These are phyloP conservation scores for Strombidium stylifer DNA, from an alignment of 73 alveolate species.

Conservation along the genomic window DNA sequence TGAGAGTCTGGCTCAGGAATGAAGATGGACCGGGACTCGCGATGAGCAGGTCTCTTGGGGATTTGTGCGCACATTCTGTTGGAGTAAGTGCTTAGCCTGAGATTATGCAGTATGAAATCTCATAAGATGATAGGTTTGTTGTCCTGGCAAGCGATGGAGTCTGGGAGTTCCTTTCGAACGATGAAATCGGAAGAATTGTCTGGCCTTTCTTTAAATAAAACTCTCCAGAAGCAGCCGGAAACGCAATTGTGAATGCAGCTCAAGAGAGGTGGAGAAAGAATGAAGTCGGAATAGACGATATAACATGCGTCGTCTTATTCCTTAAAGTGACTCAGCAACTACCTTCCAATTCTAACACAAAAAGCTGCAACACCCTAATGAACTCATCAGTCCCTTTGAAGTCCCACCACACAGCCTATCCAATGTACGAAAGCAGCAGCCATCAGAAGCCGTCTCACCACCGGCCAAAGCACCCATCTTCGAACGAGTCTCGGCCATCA, in stretches of 20 bases:
- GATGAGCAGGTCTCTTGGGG: slow-evolving; percentile 98
- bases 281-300: slow-evolving; percentile 93
- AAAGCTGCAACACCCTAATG: no score
- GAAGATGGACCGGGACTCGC: slow-evolving; percentile 97
- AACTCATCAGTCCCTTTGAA: no score
- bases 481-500: no score
- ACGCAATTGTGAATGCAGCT: slow-evolving; percentile 83
- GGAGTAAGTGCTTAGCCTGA: slow-evolving; percentile 90
- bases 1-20: slow-evolving; percentile 89
- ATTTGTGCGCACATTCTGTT: slow-evolving; percentile 80
- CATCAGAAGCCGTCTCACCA: no score
- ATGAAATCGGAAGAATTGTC: slow-evolving; percentile 56
- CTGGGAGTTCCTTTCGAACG: slow-evolving; percentile 84
- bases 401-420: no score
- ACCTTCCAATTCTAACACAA: no score
- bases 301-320: slow-evolving; percentile 86
- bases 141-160: slow-evolving; percentile 94
- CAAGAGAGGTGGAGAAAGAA: slow-evolving; percentile 88
- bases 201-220: slow-evolving; percentile 61
- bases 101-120: slow-evolving; percentile 44
- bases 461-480: no score
- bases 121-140: slow-evolving; percentile 81
- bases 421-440: no score
- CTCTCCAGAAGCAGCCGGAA: slow-evolving; percentile 93
- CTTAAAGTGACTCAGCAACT: slow-evolving; percentile 66